A percentile compares a stretch with the other conserved stretches of the same genome.
phyloP scores from a whole-genome alignment of 2,329 filamentous ascomycete species.

The Magnaporthales sp. region DNA sequence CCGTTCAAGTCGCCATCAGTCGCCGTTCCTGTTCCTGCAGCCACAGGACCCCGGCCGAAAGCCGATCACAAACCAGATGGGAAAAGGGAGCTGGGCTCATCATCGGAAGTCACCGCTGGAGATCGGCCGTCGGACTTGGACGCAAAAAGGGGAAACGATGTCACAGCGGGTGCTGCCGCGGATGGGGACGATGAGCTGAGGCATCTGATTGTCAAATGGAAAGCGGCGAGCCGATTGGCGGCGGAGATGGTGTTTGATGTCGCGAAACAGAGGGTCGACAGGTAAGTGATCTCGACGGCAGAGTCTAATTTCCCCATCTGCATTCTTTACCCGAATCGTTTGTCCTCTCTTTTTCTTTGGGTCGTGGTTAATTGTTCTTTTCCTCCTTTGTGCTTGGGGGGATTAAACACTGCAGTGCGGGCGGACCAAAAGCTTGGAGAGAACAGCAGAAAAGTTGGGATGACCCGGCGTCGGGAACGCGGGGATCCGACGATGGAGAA shows the following conservation, averaged over 20 bases:
- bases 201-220: conserved; percentile 52
- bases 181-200: conserved; percentile 45
- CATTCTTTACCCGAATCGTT: too few relatives aligned
- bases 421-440: conserved; percentile 19
- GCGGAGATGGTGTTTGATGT: conserved; percentile 59
- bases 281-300: conserved; percentile 26
- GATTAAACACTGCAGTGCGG: conserved; percentile 13
- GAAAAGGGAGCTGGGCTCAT: not conserved
- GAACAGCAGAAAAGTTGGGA: conserved; percentile 12
- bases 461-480: not conserved
- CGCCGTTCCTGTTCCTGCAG: not conserved
- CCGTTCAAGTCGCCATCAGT: not conserved
- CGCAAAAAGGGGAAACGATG: not conserved
- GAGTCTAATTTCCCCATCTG: too few relatives aligned
- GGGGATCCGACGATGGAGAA: not conserved
- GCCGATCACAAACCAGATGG: not conserved
- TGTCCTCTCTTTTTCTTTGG: not conserved
- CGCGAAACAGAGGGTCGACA: conserved; percentile 42
- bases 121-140: not conserved
- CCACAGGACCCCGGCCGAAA: not conserved
- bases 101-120: not conserved
- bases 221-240: conserved; percentile 46
- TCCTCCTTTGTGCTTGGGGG: not conserved
- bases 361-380: not conserved
- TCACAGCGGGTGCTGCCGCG: not conserved